These are phyloP conservation scores for Silene uniflora DNA, from an alignment of 148 eudicot genomes.

Conservation along the genomic window DNA sequence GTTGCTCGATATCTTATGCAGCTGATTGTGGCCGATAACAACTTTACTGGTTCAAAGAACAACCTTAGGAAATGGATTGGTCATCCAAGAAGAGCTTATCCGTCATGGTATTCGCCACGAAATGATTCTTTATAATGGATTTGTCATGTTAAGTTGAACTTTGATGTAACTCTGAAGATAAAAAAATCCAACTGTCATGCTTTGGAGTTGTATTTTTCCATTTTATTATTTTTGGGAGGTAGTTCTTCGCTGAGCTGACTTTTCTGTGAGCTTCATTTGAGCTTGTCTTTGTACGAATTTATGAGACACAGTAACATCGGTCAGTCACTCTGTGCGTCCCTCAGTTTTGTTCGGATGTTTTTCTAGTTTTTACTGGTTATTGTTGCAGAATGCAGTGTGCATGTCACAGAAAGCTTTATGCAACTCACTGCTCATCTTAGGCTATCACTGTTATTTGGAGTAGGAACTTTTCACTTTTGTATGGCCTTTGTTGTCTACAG, in stretches of 20 bases:
- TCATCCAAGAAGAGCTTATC: too few species aligned
- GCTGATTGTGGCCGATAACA: conserved; percentile 87
- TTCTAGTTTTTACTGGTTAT: neutral
- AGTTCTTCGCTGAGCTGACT: too few species aligned
- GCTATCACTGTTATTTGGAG: neutral
- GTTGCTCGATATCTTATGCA: conserved; percentile 17
- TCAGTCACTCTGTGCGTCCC: neutral
- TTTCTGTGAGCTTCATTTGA: too few species aligned
- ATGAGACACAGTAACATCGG: too few species aligned
- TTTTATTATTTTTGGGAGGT: too few species aligned
- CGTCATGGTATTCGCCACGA: too few species aligned
- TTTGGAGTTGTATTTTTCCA: too few species aligned
- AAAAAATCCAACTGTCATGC: too few species aligned
- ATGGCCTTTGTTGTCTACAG: conserved; percentile 31
- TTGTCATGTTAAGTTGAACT: neutral
- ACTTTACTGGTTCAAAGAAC: too few species aligned
- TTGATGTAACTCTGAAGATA: neutral
- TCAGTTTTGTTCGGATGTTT: neutral
- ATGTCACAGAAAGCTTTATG: neutral
- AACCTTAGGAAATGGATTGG: conserved; percentile 78
- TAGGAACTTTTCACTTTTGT: neutral
- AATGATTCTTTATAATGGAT: too few species aligned
- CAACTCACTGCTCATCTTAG: neutral
- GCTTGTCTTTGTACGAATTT: too few species aligned
- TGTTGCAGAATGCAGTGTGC: too few species aligned